Evolutionary conservation across 306 rosid genomes (phyloP), one percentile per base, ranked within the genome.

Genomic region (Citrullus mucosospermus): DNA sequence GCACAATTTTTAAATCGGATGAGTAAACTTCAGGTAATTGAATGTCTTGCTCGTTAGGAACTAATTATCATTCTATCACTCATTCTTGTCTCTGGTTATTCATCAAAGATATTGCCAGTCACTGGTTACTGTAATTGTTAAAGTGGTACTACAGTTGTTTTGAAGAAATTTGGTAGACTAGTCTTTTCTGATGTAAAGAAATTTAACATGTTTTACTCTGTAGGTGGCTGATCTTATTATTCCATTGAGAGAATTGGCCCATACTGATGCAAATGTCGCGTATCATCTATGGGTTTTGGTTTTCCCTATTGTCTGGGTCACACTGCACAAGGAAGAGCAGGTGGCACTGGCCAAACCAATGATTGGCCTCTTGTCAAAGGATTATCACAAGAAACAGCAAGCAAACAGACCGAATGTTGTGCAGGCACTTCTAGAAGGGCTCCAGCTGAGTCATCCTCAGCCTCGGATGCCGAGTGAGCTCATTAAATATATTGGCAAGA

Each of bases 391-490:
- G 88, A 96, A 86, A 88, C 99, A 96, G 92, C 93, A 90, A 86
- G 91, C 91, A 80, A 86, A 68, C 83, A 88, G 99, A 82, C 99
- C 99, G 75, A 96, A 96, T 85, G 99, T 96, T 68, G 99, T 96
- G 77, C 99, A 96, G 88, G 99, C 99, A 75, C 96, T 96, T 75
- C 79, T 96, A 67, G 99, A 96, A 89, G 99, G 99, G 82, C 98
- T 96, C 81, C 99, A 96, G 84, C 85, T 96, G 87, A 96, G 99
- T 86, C 98, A 91, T 84, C 99, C 99, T 77, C 99, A 96, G 83
- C 99, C 98, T 44, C 90, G 99, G 85, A 96, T 96, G 96, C 99
- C 99, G 59, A 96, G 99, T 41, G 99, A 96, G 86, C 97, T 96
- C 85, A 96, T 96, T 79, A 96, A 96, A 86, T 92, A 88, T 89